Evolutionary conservation across 768 basidiomycete genomes (phyloP), one percentile per base, ranked within the genome.

Genomic region (Xerocomellus intermedius): DNA sequence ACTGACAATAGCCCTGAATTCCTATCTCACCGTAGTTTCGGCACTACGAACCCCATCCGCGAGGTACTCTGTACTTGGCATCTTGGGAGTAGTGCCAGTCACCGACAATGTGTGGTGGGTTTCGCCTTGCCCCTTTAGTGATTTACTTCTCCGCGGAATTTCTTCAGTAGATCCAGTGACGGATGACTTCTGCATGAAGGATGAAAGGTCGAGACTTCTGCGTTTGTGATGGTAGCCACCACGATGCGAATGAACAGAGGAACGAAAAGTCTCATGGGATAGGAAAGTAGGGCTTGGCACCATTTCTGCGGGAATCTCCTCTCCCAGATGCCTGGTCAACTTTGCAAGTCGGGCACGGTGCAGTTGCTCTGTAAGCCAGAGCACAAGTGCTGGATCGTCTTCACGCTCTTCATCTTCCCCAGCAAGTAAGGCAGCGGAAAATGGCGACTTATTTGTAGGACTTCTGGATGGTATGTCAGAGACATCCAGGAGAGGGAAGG

Each of bases 281-380:
- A 39, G 21, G 33, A 48, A 38, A 33, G 50, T 35, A 26, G 56
- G 60, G 48, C 35, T 49, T 48, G 64, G 55, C 26, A 72, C 52
- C 48, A 77, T 62, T 39, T 73, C 75, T 5, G 68, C 63, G 14
- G 77, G 74, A 42, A 76, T 69, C 47, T 72, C 65, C 57, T 75
- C 73, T 43, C 75, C 74, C 8, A 75, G 64, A 57, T 71, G 65
- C 17, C 72, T 72, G 8, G 71, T 65, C 49, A 77, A 63, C 61
- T 75, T 77, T 17, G 68, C 72, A 37, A 71, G 63, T 38, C 72
- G 70, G 19, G 64, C 64, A 37, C 69, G 72, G 42, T 64, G 61
- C 9, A 68, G 38, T 53, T 68, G 69, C 54, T 69, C 67, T 26
- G 45, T 41, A 32, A 43, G 45, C 61, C 35, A 52, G 22, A 37